phyloP scores from a whole-genome alignment of 2,329 filamentous ascomycete species.

The Alternaria gaisen region DNA sequence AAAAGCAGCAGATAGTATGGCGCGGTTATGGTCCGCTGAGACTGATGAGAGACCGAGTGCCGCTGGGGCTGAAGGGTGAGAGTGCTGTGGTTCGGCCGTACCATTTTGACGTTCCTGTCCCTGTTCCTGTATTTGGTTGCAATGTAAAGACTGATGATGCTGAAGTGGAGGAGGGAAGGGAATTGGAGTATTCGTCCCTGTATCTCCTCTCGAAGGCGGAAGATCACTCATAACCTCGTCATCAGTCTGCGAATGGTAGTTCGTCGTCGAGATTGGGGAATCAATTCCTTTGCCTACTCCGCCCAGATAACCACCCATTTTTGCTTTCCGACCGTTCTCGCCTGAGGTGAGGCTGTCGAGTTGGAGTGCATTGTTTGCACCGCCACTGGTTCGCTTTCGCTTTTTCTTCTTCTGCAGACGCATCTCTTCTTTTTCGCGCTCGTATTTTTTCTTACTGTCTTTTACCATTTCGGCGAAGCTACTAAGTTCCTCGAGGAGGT shows the following conservation, averaged over 20 bases:
- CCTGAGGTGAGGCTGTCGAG: slow-evolving; percentile 17
- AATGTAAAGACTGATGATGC: background rate
- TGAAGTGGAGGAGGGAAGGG: background rate
- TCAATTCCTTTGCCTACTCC: slow-evolving; percentile 24
- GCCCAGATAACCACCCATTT: slow-evolving; percentile 16
- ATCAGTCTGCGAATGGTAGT: slow-evolving; percentile 20
- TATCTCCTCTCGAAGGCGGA: slow-evolving; percentile 17
- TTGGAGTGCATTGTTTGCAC: slow-evolving; percentile 44
- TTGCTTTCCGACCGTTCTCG: slow-evolving; percentile 24
- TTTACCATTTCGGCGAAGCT: slow-evolving; percentile 75
- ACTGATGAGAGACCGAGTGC: slow-evolving; percentile 35
- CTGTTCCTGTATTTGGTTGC: background rate
- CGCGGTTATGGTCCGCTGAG: slow-evolving; percentile 38
- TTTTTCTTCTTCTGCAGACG: slow-evolving; percentile 61
- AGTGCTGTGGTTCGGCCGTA: slow-evolving; percentile 4
- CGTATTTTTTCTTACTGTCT: slow-evolving; percentile 53
- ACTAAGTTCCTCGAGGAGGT: slow-evolving; percentile 80
- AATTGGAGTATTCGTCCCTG: slow-evolving; percentile 35
- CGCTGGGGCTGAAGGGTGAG: slow-evolving; percentile 34
- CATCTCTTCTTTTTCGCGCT: slow-evolving; percentile 41
- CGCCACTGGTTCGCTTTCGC: slow-evolving; percentile 65
- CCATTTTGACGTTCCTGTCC: background rate
- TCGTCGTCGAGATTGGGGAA: slow-evolving; percentile 17
- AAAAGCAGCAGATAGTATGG: slow-evolving; percentile 38
- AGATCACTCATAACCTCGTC: slow-evolving; percentile 44